Percentiles rank a stretch among this genome's conserved stretches.
These are phyloP conservation scores for Priceomyces castillae DNA, from an alignment of 805 yeast species.

Conservation along the genomic window DNA sequence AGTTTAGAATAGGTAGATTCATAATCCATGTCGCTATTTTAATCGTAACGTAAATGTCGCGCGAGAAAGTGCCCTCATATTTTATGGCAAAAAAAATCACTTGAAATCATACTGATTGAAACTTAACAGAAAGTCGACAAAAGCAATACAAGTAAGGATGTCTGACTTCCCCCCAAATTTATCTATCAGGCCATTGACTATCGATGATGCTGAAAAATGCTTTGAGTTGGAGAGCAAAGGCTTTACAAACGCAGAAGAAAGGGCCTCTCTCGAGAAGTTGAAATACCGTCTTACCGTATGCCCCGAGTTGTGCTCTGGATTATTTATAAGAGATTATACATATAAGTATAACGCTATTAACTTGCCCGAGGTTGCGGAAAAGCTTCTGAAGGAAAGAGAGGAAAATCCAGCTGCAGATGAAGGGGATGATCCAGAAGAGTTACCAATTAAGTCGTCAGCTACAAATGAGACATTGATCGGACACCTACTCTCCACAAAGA, in stretches of 20 bases:
- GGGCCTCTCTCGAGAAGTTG: slow-evolving; percentile 61
- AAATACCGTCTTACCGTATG: slow-evolving; percentile 72
- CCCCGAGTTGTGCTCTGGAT: slow-evolving; percentile 88
- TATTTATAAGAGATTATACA: slow-evolving; percentile 71
- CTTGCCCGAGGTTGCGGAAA: slow-evolving; percentile 39
- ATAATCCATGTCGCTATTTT: background rate
- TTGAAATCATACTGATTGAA: background rate
- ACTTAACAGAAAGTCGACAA: background rate
- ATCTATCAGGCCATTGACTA: slow-evolving; percentile 69
- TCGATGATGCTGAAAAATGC: slow-evolving; percentile 68
- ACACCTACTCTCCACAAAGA: slow-evolving; percentile 78
- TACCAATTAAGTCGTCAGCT: slow-evolving; percentile 49
- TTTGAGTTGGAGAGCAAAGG: slow-evolving; percentile 61
- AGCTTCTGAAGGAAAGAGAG: slow-evolving; percentile 26
- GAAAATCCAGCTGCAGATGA: slow-evolving; percentile 26
- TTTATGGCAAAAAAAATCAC: background rate
- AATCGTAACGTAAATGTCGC: background rate
- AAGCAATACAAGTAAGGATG: slow-evolving; percentile 19
- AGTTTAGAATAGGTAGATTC: slow-evolving; percentile 22
- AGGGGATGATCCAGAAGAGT: slow-evolving; percentile 29
- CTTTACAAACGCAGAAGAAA: slow-evolving; percentile 61
- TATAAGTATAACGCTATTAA: slow-evolving; percentile 42
- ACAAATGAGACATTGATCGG: slow-evolving; percentile 69
- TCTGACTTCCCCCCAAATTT: slow-evolving; percentile 47
- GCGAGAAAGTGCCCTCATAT: background rate